These are phyloP conservation scores for Kurtzmaniella cleridarum DNA, from an alignment of 805 yeast genomes.

Conservation along the genomic window DNA sequence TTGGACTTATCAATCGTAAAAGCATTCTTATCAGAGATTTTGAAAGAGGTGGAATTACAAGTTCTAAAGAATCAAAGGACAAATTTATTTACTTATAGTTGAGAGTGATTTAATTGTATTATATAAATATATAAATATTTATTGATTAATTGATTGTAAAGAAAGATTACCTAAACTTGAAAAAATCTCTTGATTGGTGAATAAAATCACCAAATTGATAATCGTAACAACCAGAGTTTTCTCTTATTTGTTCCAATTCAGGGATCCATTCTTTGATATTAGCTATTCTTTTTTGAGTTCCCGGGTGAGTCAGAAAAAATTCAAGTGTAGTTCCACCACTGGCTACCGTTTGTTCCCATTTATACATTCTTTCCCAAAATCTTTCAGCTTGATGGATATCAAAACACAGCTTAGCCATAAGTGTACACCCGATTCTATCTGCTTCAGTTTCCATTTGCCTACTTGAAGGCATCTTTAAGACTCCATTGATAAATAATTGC, in stretches of 20 bases:
- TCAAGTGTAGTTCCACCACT: constrained; percentile 41
- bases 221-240: constrained; percentile 35
- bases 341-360: constrained; percentile 18
- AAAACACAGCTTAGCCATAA: constrained; percentile 88
- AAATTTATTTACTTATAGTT: neutral
- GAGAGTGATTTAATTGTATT: too few relatives aligned
- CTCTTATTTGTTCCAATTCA: constrained; percentile 42
- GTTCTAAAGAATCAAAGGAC: neutral
- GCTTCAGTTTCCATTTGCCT: constrained; percentile 96
- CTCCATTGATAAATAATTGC: constrained; percentile 47
- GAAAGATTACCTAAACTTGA: neutral
- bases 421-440: constrained; percentile 86
- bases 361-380: constrained; percentile 80
- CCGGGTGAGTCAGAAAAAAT: constrained; percentile 85
- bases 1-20: neutral
- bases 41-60: neutral
- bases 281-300: constrained; percentile 62
- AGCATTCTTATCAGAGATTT: constrained; percentile 1
- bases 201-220: constrained; percentile 14
- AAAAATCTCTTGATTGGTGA: constrained; percentile 4
- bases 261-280: constrained; percentile 69
- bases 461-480: constrained; percentile 75
- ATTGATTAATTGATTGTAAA: neutral
- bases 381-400: constrained; percentile 67
- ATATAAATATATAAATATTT: too few relatives aligned